Evolutionary conservation across 2,329 filamentous ascomycete species (phyloP).

Genomic region (Diaporthe australafricana): DNA sequence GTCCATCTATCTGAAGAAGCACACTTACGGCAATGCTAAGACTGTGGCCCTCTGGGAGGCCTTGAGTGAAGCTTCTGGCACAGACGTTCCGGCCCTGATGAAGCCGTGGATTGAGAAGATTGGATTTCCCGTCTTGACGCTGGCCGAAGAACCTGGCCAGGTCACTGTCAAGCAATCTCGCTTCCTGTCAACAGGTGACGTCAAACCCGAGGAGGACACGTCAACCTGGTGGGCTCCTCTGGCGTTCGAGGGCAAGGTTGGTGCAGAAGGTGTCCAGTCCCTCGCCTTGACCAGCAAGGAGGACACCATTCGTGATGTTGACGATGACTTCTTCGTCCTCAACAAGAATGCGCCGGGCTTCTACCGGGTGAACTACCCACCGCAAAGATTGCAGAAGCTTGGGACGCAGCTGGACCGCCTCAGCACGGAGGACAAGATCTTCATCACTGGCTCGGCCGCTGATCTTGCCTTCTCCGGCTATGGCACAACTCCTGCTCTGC

Average conservation of each 20-base stretch:
- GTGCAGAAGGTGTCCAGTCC: constrained; percentile 70
- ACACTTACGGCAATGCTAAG: constrained; percentile 90
- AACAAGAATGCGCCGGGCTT: constrained; percentile 90
- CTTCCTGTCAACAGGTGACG: constrained; percentile 92
- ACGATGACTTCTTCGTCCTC: constrained; percentile 90
- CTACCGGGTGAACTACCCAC: constrained; percentile 93
- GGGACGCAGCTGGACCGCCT: constrained; percentile 81
- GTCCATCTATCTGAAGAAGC: constrained; percentile 86
- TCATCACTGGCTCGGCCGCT: constrained; percentile 88
- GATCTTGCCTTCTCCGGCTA: constrained; percentile 91
- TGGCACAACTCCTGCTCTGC: constrained; percentile 81
- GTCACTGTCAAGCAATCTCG: constrained; percentile 87
- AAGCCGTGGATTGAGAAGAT: constrained; percentile 95
- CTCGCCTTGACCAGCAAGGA: constrained; percentile 81
- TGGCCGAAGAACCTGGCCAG: constrained; percentile 85
- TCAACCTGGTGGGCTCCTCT: constrained; percentile 97
- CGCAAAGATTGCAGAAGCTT: constrained; percentile 83
- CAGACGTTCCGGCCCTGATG: constrained; percentile 90
- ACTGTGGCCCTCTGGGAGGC: constrained; percentile 93
- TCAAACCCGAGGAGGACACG: constrained; percentile 88
- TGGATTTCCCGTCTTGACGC: constrained; percentile 89
- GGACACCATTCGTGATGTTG: constrained; percentile 79
- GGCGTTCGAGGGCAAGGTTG: constrained; percentile 80
- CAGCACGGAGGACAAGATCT: constrained; percentile 90
- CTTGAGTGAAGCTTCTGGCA: constrained; percentile 85